A percentile compares a stretch with the other conserved stretches of the same genome.
Evolutionary conservation across 2,329 filamentous ascomycete species (phyloP).

Genomic region (Xylaria arbuscula): DNA sequence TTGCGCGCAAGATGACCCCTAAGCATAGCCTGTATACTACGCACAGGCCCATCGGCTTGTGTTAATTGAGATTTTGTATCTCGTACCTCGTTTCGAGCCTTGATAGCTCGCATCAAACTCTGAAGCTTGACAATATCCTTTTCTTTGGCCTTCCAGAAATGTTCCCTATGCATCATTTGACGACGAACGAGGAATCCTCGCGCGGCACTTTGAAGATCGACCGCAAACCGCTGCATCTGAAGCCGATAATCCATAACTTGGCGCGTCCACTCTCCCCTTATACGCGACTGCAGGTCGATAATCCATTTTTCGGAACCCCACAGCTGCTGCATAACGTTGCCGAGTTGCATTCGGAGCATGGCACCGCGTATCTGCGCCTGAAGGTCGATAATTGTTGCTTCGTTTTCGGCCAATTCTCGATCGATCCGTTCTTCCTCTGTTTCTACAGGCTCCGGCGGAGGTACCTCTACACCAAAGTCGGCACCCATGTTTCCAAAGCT

Average conservation of each 20-base stretch:
- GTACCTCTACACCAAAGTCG: constrained; percentile 85
- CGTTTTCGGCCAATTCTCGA: constrained; percentile 82
- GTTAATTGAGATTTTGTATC: constrained; percentile 69
- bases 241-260: constrained; percentile 85
- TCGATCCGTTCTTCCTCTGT: constrained; percentile 90
- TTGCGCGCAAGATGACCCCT: constrained; percentile 75
- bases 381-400: constrained; percentile 77
- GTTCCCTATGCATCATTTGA: constrained; percentile 69
- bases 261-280: constrained; percentile 87
- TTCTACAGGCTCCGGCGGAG: constrained; percentile 81
- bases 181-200: constrained; percentile 80
- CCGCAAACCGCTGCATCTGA: constrained; percentile 83
- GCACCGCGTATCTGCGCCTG: constrained; percentile 90
- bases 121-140: constrained; percentile 81
- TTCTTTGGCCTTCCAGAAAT: constrained; percentile 77
- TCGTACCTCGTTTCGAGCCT: constrained; percentile 68
- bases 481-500: constrained; percentile 98
- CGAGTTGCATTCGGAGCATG: constrained; percentile 78
- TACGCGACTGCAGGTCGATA: constrained; percentile 83
- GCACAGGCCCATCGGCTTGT: constrained; percentile 71
- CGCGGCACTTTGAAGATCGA: constrained; percentile 80
- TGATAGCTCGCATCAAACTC: constrained; percentile 79
- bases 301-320: constrained; percentile 87
- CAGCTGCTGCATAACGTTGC: constrained; percentile 84
- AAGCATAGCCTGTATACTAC: constrained; percentile 72